Evolutionary conservation across 202 grass and related monocot genomes (phyloP).

Genomic region (Zoysia matrella): DNA sequence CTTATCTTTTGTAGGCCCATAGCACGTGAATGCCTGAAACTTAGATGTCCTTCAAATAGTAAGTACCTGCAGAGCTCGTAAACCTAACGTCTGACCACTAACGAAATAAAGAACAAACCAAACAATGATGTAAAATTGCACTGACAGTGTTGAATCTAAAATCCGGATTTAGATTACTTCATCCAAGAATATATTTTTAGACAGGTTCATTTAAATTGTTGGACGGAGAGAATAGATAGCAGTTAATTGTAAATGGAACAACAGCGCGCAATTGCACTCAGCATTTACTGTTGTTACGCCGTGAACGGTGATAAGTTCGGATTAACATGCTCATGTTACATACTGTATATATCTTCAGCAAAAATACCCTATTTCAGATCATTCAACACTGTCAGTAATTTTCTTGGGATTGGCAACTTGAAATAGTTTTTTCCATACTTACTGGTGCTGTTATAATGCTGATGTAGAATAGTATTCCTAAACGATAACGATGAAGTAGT

Average conservation of each 20-base stretch:
- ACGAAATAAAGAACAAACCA: no score
- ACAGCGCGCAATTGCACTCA: no score
- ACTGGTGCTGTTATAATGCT: not conserved
- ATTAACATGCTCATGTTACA: not conserved
- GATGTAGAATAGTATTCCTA: not conserved
- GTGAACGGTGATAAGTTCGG: not conserved
- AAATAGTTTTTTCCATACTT: not conserved
- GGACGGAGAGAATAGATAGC: no score
- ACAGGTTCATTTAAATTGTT: no score
- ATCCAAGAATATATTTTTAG: no score
- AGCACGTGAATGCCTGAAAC: not conserved
- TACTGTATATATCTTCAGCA: not conserved
- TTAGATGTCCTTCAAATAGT: not conserved
- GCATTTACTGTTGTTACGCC: no score
- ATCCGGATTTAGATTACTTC: no score
- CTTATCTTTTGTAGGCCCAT: not conserved
- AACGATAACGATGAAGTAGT: not conserved
- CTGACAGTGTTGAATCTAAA: no score
- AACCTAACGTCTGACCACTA: no score
- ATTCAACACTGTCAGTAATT: no score
- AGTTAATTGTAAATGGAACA: no score
- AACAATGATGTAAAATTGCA: no score
- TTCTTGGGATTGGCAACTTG: not conserved
- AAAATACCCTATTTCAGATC: not conserved
- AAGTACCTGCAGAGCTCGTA: not conserved